Evolutionary conservation across 2,329 filamentous ascomycete species (phyloP).

Genomic region (Fusarium staphyleae): DNA sequence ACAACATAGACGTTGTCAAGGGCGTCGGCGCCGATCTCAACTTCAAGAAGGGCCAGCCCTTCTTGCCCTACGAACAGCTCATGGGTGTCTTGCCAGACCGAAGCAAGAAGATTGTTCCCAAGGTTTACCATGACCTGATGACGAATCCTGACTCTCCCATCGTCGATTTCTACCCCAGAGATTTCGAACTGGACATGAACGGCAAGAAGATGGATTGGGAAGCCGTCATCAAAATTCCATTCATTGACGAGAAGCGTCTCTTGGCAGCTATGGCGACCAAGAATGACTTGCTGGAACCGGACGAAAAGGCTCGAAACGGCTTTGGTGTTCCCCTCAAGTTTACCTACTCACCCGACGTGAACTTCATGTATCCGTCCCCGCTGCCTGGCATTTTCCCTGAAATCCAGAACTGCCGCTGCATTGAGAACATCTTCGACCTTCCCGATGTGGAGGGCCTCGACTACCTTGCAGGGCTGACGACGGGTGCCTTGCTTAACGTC

Average conservation of each 20-base stretch:
- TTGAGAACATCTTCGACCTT: constrained; percentile 96
- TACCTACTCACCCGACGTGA: constrained; percentile 77
- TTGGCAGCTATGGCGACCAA: constrained; percentile 85
- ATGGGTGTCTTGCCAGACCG: constrained; percentile 98
- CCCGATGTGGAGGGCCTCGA: constrained; percentile 91
- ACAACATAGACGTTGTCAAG: constrained; percentile 77
- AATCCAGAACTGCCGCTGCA: constrained; percentile 83
- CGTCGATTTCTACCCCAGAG: constrained; percentile 95
- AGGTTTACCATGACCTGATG: constrained; percentile 90
- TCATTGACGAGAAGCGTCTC: constrained; percentile 91
- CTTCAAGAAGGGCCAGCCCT: constrained; percentile 93
- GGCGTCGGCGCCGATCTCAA: constrained; percentile 87
- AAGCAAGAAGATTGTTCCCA: constrained; percentile 94
- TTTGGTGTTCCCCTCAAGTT: constrained; percentile 96
- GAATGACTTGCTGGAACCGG: constrained; percentile 77
- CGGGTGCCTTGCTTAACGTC: constrained; percentile 81
- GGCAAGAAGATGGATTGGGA: constrained; percentile 99
- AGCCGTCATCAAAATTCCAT: constrained; percentile 97
- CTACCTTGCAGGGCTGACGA: constrained; percentile 81
- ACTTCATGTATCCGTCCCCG: constrained; percentile 87
- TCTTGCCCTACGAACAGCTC: constrained; percentile 92
- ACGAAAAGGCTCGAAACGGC: constrained; percentile 82
- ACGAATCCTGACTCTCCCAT: constrained; percentile 89
- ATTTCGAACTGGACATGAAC: constrained; percentile 99
- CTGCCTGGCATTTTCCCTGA: constrained; percentile 91